Percentiles rank a stretch among this genome's conserved stretches.
These are phyloP conservation scores for Eimeria maxima DNA, from an alignment of 169 alveolate species.

Conservation along the genomic window DNA sequence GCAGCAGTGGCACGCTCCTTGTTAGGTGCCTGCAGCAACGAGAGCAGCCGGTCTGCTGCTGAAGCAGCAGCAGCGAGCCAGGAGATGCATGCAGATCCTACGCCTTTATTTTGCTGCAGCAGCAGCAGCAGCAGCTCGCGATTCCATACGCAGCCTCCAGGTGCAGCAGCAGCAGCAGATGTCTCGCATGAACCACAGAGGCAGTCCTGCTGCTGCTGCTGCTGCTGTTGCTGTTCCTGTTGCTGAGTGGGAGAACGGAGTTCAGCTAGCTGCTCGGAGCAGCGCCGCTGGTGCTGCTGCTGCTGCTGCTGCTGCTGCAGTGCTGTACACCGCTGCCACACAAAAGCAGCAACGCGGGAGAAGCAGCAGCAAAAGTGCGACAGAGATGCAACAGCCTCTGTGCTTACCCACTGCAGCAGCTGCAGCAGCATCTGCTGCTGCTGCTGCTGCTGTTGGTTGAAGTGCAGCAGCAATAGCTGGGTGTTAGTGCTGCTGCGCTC, in stretches of 20 bases:
- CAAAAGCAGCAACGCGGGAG: constrained; percentile 61
- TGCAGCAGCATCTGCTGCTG: constrained; percentile 64
- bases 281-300: constrained; percentile 77
- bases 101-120: constrained; percentile 39
- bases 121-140: constrained; percentile 36
- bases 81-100: not conserved
- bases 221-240: constrained; percentile 15
- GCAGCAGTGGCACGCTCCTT: not conserved
- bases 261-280: constrained; percentile 64
- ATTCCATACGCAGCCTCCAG: constrained; percentile 67
- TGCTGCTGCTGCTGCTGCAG: constrained; percentile 74
- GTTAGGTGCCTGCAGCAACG: no score
- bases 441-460: constrained; percentile 25
- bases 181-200: constrained; percentile 31
- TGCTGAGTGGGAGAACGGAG: constrained; percentile 49
- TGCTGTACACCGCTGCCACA: constrained; percentile 63
- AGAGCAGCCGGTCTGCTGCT: constrained; percentile 30
- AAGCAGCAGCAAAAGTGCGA: constrained; percentile 52
- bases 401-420: constrained; percentile 67
- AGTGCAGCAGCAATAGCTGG: not conserved
- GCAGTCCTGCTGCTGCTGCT: constrained; percentile 32
- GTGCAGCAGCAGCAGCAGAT: constrained; percentile 52
- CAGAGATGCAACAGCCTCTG: constrained; percentile 57
- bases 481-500: not conserved
- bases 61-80: constrained; percentile 54